Conservation (phyloP, 805 yeast genomes). For the Lipomyces anomalus region DNA sequence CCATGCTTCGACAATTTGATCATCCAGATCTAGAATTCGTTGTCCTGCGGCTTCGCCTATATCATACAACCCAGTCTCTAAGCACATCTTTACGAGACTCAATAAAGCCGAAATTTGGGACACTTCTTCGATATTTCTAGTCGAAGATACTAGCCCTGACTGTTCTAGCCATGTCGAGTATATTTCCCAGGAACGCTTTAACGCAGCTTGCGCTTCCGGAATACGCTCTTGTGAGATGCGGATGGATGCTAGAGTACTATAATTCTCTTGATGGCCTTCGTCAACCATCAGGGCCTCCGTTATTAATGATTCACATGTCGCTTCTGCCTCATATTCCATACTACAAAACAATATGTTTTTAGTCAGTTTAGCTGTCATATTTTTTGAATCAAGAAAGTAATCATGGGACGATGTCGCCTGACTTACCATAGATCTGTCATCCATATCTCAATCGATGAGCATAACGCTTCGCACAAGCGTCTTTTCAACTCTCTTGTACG, state of each 20-base stretch:
- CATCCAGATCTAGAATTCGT: constrained; percentile 71
- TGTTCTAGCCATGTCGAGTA: constrained; percentile 36
- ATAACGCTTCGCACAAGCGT: constrained; percentile 68
- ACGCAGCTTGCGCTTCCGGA: constrained; percentile 66
- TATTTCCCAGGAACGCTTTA: constrained; percentile 65
- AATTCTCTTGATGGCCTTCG: constrained; percentile 63
- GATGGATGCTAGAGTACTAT: constrained; percentile 77
- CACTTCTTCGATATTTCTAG: constrained; percentile 33
- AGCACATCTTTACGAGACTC: constrained; percentile 64
- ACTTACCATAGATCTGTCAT: constrained; percentile 28
- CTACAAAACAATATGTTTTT: constrained; percentile 43
- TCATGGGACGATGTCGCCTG: background rate
- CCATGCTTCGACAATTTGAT: constrained; percentile 71
- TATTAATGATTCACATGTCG: constrained; percentile 67
- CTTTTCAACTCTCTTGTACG: constrained; percentile 42
- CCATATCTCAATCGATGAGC: constrained; percentile 75
- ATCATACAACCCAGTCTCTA: constrained; percentile 72
- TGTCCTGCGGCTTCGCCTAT: constrained; percentile 59
- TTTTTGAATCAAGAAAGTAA: background rate
- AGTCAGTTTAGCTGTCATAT: too few relatives aligned
- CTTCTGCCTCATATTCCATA: constrained; percentile 87
- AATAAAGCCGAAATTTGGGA: constrained; percentile 66
- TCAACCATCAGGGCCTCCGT: constrained; percentile 53
- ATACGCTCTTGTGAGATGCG: constrained; percentile 78
- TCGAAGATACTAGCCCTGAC: too few relatives aligned